Base-by-base conservation (phyloP, 768 basidiomycete species). In the Podaxis carcinomalis region DNA sequence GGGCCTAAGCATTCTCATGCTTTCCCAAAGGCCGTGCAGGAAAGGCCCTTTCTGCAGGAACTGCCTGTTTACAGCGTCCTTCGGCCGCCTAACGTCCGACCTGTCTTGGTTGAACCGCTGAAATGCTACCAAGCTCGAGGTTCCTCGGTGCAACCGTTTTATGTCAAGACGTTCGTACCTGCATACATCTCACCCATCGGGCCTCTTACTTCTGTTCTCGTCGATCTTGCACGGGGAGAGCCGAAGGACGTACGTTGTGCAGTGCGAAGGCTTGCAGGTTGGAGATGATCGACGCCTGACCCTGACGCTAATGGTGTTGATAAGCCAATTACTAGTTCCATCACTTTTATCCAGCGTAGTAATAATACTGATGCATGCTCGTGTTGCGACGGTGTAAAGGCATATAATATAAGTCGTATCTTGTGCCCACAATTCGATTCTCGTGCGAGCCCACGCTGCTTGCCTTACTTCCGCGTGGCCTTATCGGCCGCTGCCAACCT, bases 401-500 rank as follows among this genome's bases (percentile, higher is more conserved):
- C 19, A 5, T 36, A 35, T 57, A 49, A 11, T 16, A 37, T 47
- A 57, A 25, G 35, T 57, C 46, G 11, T 19, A 36, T 57, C 46
- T 32, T 21, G 32, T 51, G 23, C 57, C 56, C 28, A 27, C 23
- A 39, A 19, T 32, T 21, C 46, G 47, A 10, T 27, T 49, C 47
- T 23, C 25, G 47, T 23, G 47, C 25, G 47, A 9, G 47, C 25
- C 21, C 47, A 49, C 47, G 42, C 19, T 19, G 16, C 6, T 44
- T 11, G 5, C 21, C 13, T 4, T 23, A 35, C 37, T 19, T 21
- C n/a, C 28, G 40, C 37, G 50, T 25, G 6, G 57, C 56, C 52
- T 47, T 78, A 65, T 85, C 82, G 51, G 71, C 62, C 4, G 74
- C 73, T 14, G 87, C 87, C n/a, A 84, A 76, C 36, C 77, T 76